phyloP scores from a whole-genome alignment of 768 basidiomycete genomes.

The Multifurca ochricompacta region DNA sequence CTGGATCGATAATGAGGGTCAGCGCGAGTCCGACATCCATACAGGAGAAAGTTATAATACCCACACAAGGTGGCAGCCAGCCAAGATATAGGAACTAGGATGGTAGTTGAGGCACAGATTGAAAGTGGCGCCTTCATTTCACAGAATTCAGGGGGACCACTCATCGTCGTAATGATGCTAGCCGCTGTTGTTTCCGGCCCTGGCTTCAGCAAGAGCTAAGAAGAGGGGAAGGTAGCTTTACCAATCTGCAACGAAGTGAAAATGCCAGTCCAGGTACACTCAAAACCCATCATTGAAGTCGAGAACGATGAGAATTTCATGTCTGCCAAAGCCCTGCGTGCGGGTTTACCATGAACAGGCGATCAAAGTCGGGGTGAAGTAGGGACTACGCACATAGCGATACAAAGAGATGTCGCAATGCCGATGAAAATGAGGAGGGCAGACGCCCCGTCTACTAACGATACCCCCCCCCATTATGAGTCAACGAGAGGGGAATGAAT shows the following conservation, averaged over 20 bases:
- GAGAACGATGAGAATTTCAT: slow-evolving; percentile 32
- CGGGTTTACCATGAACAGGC: slow-evolving; percentile 32
- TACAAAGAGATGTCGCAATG: slow-evolving; percentile 27
- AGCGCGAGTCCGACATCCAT: neutral
- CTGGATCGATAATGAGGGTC: slow-evolving; percentile 24
- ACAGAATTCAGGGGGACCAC: slow-evolving; percentile 35
- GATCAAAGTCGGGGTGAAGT: slow-evolving; percentile 33
- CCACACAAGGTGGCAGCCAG: slow-evolving; percentile 25
- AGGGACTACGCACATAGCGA: slow-evolving; percentile 31
- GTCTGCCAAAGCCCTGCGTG: slow-evolving; percentile 28
- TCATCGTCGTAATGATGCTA: slow-evolving; percentile 40
- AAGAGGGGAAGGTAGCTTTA: neutral
- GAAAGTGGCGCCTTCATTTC: slow-evolving; percentile 21
- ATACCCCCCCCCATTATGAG: neutral
- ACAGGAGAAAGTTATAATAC: slow-evolving; percentile 18
- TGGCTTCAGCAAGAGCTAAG: neutral
- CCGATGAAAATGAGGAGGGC: slow-evolving; percentile 4
- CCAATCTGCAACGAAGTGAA: slow-evolving; percentile 46
- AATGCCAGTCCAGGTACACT: slow-evolving; percentile 49
- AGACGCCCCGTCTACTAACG: slow-evolving; percentile 1
- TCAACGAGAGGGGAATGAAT: neutral
- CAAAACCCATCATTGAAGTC: slow-evolving; percentile 39
- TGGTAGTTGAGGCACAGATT: slow-evolving; percentile 26
- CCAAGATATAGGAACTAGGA: slow-evolving; percentile 28
- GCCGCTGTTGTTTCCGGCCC: slow-evolving; percentile 31